Base-by-base conservation (phyloP, 805 yeast species). In the Hanseniaspora mollemarum region DNA sequence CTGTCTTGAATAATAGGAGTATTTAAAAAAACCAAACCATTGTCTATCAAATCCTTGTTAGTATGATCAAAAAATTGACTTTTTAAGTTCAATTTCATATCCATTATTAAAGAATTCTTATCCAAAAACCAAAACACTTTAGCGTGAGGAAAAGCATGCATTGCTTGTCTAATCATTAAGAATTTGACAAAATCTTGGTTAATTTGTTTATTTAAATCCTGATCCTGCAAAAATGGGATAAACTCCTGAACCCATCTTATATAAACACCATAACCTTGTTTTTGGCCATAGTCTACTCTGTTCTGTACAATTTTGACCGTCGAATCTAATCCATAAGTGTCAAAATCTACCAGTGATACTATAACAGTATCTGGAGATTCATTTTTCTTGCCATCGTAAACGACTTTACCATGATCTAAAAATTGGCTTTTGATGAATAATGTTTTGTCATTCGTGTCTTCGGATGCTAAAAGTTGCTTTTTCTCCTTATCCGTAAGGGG, bases 71-170 rank as follows among this genome's bases (percentile, higher is more conserved):
- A 64, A 40, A 90, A 62, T 56, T 81, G 78, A 21, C 76, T 69
- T 43, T 73, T 67, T 31, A 90, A 59, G 54, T 84, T 77, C 36
- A 81, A 69, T 46, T 75, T 74, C 53, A 78, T 68, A 54, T 85
- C 76, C 86, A 84, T 82, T 52, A 90, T 79, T 48, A 87, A 66
- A 0, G 90, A 78, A 59, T 81, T 78, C 56, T 83, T 76, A 62
- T 86, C 95, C 40, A 92, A 62, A 60, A 79, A 88, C 92, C 96
- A 85, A 60, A 88, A 81, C 71, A 86, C 83, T 62, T 85, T 78
- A n/a, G 96, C 83, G 43, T 80, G 71, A 1, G 97, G 97, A 70
- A 87, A 87, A 0, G 95, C 92, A 63, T 76, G 77, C 81, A 90
- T 79, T n/a, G 97, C 96, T 39, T 88, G 92, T 54, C 94, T 74